Evolutionary conservation across 257 asterid genomes (phyloP).

Genomic region (Perilla frutescens): DNA sequence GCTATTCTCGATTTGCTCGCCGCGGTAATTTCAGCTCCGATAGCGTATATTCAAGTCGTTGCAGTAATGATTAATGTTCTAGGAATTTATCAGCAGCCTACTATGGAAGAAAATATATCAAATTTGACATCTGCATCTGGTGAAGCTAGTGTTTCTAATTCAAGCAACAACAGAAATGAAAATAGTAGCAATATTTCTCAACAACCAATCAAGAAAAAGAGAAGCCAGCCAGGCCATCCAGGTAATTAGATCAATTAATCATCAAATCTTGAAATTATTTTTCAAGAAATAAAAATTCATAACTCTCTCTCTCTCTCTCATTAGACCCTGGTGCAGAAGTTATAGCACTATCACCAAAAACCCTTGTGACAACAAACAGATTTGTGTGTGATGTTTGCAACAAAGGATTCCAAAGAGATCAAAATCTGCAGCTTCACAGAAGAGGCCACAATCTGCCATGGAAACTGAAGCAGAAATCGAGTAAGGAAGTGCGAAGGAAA

Average conservation of each 20-base stretch:
- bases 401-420: constrained; percentile 94
- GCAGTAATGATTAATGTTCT: constrained; percentile 44
- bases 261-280: background rate
- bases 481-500: constrained; percentile 61
- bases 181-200: constrained; percentile 40
- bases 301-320: background rate
- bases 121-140: constrained; percentile 82
- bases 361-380: constrained; percentile 84
- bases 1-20: background rate
- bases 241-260: constrained; percentile 44
- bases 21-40: background rate
- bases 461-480: constrained; percentile 83
- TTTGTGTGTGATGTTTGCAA: constrained; percentile 86
- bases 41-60: background rate
- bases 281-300: background rate
- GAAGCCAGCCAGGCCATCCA: constrained; percentile 96
- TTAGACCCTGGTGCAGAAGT: constrained; percentile 95
- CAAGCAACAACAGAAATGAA: constrained; percentile 51
- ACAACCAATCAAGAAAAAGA: constrained; percentile 64
- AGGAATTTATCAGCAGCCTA: constrained; percentile 28
- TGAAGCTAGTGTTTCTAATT: constrained; percentile 74
- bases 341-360: constrained; percentile 78
- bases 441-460: constrained; percentile 97
- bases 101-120: constrained; percentile 78
- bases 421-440: constrained; percentile 87